Evolutionary conservation across 768 basidiomycete species (phyloP), one percentile per base, ranked within the genome.

Genomic region (Obba rivulosa): DNA sequence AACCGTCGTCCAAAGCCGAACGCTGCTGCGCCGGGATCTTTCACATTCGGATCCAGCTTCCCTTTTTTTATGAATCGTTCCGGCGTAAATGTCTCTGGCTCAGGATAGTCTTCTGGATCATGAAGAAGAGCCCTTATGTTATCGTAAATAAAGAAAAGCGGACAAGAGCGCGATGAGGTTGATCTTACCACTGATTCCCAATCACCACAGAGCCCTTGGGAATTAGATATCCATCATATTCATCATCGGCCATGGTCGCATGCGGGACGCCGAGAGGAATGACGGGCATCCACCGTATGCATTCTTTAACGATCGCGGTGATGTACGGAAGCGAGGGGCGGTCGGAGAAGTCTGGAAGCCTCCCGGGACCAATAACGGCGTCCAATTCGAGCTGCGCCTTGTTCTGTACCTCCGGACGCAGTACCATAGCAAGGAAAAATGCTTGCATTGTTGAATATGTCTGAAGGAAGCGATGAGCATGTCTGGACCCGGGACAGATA

Each of bases 311-410:
- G 28, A 73, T 62, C 0, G 66, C 64, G 17, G 60, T 52, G 16
- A 67, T 56, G 46, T 66, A 66, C 7, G 63, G 63, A 13, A 65
- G 41, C 18, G 48, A 46, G 3, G 49, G 40, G 28, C 49, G 56
- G 45, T 69, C 66, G 24, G 53, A 51, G 45, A 62, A 57, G 2
- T 50, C 60, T 1, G 66, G 64, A 41, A 67, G 53, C 16, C 66
- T 53, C 18, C 65, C 63, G n/a, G 45, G 41, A 18, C 70, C 69
- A 13, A 70, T 51, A 20, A 67, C 68, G 4, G 68, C 67, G 50
- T 73, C 69, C 9, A 73, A 50, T 51, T 71, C 71, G 25, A 55
- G 63, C 18, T 67, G 68, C 16, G 67, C 69, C 38, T 59, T 60
- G 4, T 46, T 52, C 43, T 69, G 67, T 8, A 65, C 51, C 10